A percentile compares a stretch with the other conserved stretches of the same genome.
These are phyloP conservation scores for Saturnispora zaruensis DNA, from an alignment of 805 yeast species.

Conservation along the genomic window DNA sequence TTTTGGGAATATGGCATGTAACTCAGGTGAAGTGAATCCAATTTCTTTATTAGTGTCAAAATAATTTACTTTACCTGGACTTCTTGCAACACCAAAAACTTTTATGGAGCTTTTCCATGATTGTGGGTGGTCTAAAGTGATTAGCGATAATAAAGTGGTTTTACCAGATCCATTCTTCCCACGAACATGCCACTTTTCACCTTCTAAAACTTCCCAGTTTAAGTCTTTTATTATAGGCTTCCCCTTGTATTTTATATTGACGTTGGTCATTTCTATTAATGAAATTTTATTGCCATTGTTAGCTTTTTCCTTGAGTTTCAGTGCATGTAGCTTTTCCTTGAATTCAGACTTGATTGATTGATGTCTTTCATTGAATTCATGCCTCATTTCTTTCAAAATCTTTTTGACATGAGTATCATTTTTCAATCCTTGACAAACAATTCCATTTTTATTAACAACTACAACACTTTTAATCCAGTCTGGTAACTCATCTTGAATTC, in stretches of 20 bases:
- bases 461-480: conserved; percentile 72
- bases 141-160: conserved; percentile 72
- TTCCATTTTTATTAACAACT: conserved; percentile 47
- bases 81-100: conserved; percentile 58
- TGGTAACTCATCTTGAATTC: conserved; percentile 71
- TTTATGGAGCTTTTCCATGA: conserved; percentile 72
- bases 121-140: conserved; percentile 95
- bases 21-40: conserved; percentile 86
- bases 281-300: background rate
- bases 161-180: conserved; percentile 94
- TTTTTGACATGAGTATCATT: conserved; percentile 18
- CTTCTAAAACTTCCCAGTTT: conserved; percentile 55
- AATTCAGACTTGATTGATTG: conserved; percentile 11
- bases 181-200: conserved; percentile 80
- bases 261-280: conserved; percentile 46
- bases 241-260: conserved; percentile 61
- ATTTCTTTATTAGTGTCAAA: conserved; percentile 72
- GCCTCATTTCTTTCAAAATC: conserved; percentile 19
- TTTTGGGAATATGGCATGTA: conserved; percentile 77
- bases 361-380: conserved; percentile 21
- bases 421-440: conserved; percentile 41
- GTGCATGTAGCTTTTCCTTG: conserved; percentile 9
- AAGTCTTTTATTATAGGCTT: conserved; percentile 51
- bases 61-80: conserved; percentile 66
- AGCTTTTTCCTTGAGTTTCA: background rate